Percentiles rank a stretch among this genome's conserved stretches.
Conservation (phyloP, 805 yeast species). For the Kodamaea laetipori region DNA sequence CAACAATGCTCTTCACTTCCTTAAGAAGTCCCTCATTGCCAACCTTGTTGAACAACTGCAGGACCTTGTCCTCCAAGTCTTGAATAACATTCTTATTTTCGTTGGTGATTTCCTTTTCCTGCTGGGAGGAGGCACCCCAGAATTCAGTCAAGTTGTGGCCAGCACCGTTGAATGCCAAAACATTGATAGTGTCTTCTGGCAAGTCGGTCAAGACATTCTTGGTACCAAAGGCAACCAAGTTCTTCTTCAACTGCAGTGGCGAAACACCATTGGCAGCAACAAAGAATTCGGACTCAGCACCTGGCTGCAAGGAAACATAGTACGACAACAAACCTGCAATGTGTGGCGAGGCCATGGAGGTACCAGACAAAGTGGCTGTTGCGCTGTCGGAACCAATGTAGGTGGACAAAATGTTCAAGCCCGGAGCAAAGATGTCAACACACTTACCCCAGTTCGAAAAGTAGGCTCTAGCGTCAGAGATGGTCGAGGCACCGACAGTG, state of each 20-base stretch:
- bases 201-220: conserved; percentile 48
- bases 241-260: conserved; percentile 56
- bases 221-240: conserved; percentile 54
- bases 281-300: conserved; percentile 49
- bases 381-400: conserved; percentile 55
- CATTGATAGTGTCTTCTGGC: conserved; percentile 53
- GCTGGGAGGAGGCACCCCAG: conserved; percentile 43
- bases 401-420: conserved; percentile 56
- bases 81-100: conserved; percentile 5
- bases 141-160: conserved; percentile 54
- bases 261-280: conserved; percentile 44
- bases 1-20: conserved; percentile 31
- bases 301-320: conserved; percentile 58
- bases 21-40: conserved; percentile 23
- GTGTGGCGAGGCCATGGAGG: conserved; percentile 68
- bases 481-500: conserved; percentile 53
- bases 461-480: conserved; percentile 48
- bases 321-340: conserved; percentile 57
- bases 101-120: background rate
- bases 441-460: conserved; percentile 57
- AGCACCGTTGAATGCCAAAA: conserved; percentile 63
- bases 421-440: conserved; percentile 58
- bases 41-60: conserved; percentile 22
- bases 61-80: conserved; percentile 23
- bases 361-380: conserved; percentile 57